Percentiles rank a stretch among this genome's conserved stretches.
These are phyloP conservation scores for Ceratobasidium sp. DNA, from an alignment of 1,284 basidiomycete species.

Conservation along the genomic window DNA sequence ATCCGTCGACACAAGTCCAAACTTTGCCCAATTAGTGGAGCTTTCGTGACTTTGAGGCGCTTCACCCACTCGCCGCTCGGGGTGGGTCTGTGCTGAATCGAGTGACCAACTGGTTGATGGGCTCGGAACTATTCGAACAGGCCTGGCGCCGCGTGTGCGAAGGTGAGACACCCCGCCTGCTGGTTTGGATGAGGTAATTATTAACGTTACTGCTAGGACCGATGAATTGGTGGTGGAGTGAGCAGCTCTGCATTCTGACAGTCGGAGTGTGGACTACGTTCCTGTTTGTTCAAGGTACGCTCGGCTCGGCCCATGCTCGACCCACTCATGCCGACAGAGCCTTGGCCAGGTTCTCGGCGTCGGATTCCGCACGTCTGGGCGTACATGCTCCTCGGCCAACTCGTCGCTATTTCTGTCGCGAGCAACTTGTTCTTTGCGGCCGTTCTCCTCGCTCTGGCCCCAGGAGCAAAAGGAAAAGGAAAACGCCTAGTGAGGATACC, in stretches of 20 bases:
- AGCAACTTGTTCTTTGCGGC: conserved; percentile 73
- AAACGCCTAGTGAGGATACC: conserved; percentile 46
- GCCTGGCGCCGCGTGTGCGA: conserved; percentile 64
- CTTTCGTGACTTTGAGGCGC: conserved; percentile 60
- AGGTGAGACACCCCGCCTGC: neutral
- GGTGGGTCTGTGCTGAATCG: conserved; percentile 52
- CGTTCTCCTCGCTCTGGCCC: conserved; percentile 56
- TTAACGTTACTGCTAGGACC: conserved; percentile 51
- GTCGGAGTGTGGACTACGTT: conserved; percentile 71
- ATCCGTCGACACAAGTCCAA: neutral
- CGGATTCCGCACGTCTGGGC: conserved; percentile 69
- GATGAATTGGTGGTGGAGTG: conserved; percentile 79
- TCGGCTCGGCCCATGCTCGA: neutral
- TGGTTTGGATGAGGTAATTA: neutral
- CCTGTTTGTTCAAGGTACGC: conserved; percentile 65
- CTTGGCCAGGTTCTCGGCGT: conserved; percentile 57
- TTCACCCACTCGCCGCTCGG: neutral
- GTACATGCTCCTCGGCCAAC: conserved; percentile 79
- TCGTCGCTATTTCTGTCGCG: conserved; percentile 78
- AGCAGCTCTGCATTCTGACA: conserved; percentile 76
- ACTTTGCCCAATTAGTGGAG: conserved; percentile 61
- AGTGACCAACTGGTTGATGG: conserved; percentile 67
- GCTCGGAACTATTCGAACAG: conserved; percentile 73
- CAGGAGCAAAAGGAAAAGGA: conserved; percentile 19
- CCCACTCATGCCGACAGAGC: conserved; percentile 1